Evolutionary conservation across 306 rosid genomes (phyloP).

Genomic region (Parietaria judaica): DNA sequence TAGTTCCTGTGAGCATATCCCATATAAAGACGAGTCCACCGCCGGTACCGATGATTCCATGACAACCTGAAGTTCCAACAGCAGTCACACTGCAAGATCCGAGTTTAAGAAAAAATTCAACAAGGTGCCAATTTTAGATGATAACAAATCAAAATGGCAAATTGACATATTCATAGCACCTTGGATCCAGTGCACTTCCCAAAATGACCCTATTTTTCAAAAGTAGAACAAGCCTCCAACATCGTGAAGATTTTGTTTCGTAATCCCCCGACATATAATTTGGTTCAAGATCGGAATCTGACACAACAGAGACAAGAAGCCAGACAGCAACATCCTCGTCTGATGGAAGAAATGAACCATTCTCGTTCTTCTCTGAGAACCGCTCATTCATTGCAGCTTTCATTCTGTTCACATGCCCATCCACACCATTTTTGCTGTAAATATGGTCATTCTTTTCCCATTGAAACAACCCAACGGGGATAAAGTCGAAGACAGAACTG

Average conservation of each 20-base stretch:
- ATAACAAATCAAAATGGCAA: conserved; percentile 9
- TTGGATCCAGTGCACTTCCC: conserved; percentile 62
- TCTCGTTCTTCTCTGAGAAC: conserved; percentile 30
- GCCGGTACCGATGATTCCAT: conserved; percentile 52
- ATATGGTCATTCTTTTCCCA: conserved; percentile 32
- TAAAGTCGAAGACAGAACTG: conserved; percentile 45
- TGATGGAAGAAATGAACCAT: conserved; percentile 22
- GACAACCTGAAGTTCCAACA: conserved; percentile 55
- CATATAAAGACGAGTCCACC: conserved; percentile 65
- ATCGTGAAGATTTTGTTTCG: conserved; percentile 32
- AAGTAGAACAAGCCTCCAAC: conserved; percentile 72
- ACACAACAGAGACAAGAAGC: conserved; percentile 53
- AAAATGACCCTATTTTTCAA: conserved; percentile 43
- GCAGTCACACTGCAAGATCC: conserved; percentile 43
- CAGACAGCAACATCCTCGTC: conserved; percentile 57
- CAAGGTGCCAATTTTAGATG: not conserved
- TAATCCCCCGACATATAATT: conserved; percentile 26
- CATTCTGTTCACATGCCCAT: conserved; percentile 39
- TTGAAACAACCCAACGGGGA: conserved; percentile 52
- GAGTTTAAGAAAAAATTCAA: conserved; percentile 1
- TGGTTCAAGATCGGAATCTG: conserved; percentile 31
- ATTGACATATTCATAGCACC: conserved; percentile 36
- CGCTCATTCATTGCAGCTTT: conserved; percentile 40
- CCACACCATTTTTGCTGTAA: conserved; percentile 28
- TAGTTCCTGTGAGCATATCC: conserved; percentile 65